Percentiles rank a stretch among this genome's conserved stretches.
These are phyloP conservation scores for Moricandia arvensis DNA, from an alignment of 345 rosid genomes.

Conservation along the genomic window DNA sequence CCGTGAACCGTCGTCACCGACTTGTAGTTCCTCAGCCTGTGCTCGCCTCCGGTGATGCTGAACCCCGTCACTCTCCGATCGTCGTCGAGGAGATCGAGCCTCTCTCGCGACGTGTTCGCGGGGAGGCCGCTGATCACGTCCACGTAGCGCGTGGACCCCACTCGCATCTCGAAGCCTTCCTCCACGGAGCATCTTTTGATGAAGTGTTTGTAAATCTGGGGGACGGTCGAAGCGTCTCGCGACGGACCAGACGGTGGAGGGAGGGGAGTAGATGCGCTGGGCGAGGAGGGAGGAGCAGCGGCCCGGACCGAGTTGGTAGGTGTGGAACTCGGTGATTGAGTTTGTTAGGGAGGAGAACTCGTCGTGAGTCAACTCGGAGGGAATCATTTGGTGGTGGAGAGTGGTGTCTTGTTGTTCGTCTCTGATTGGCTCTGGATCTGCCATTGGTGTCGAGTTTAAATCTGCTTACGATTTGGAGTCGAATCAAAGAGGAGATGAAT, in stretches of 20 bases:
- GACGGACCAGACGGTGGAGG: conserved; percentile 65
- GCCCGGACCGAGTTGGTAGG: conserved; percentile 50
- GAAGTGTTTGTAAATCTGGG: conserved; percentile 73
- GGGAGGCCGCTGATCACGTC: conserved; percentile 77
- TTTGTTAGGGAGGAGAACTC: conserved; percentile 52
- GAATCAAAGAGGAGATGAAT: not conserved
- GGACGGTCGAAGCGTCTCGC: conserved; percentile 72
- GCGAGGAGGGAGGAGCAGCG: conserved; percentile 72
- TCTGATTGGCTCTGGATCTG: not conserved
- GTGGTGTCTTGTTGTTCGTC: not conserved
- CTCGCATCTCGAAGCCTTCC: conserved; percentile 47
- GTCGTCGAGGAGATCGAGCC: conserved; percentile 75
- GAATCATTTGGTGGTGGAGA: conserved; percentile 21
- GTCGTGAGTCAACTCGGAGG: conserved; percentile 51
- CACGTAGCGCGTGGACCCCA: conserved; percentile 73
- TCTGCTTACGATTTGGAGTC: not conserved
- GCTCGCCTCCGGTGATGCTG: conserved; percentile 80
- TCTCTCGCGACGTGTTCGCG: conserved; percentile 75
- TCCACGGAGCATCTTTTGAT: conserved; percentile 62
- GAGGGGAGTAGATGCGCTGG: conserved; percentile 60
- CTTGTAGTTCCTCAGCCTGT: conserved; percentile 74
- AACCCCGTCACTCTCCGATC: conserved; percentile 59
- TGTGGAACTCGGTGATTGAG: conserved; percentile 59
- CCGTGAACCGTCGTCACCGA: conserved; percentile 75
- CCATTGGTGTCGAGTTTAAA: conserved; percentile 18